Evolutionary conservation across 495 filamentous ascomycete species (phyloP), one percentile per base, ranked within the genome.

Genomic region (Penicillium ochrochloron): DNA sequence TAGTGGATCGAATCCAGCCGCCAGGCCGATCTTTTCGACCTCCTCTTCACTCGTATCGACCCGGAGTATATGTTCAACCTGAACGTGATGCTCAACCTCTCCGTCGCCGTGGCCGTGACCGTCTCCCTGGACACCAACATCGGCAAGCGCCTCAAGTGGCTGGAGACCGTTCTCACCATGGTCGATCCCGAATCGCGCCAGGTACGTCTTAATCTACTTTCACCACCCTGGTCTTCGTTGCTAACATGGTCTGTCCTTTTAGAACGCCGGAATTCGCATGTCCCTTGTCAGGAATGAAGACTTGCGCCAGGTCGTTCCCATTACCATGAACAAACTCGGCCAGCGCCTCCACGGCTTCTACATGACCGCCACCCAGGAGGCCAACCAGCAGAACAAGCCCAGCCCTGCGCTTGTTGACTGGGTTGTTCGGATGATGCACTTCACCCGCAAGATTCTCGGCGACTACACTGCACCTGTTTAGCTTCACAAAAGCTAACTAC

Each of bases 1-100:
- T 78, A 92, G 82, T 99, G 94, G 94, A 85, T 98, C 33, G 94
- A 97, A 82, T 92, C 90, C 23, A 77, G 79, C 60, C 86, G 88
- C 60, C 86, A 94, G 67, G 83, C 83, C 21, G 87, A 89, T 60
- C 78, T 99, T 34, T 99, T 96, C 71, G 88, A 94, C 68, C 83
- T 87, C 48, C 87, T 94, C 60, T 90, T 98, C 66, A 85, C 87
- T 55, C 88, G 86, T 65, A 84, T 90, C 67, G 85, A 89, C 66
- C 92, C 93, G 1, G 73, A 80, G 5, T 96, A 91, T 72, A 75
- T 97, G 60, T 80, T 78, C 11, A 63, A 62, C 9, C 83, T 97
- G 29, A 89, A 87, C 46, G 87, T 91, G 4, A 85, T 98, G 42
- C 85, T 97, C 23, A 80, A 89, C 7, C 85, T 98, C 27, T 97